Conservation (phyloP, 2,329 filamentous ascomycete species). For the Colletotrichum melonis region DNA sequence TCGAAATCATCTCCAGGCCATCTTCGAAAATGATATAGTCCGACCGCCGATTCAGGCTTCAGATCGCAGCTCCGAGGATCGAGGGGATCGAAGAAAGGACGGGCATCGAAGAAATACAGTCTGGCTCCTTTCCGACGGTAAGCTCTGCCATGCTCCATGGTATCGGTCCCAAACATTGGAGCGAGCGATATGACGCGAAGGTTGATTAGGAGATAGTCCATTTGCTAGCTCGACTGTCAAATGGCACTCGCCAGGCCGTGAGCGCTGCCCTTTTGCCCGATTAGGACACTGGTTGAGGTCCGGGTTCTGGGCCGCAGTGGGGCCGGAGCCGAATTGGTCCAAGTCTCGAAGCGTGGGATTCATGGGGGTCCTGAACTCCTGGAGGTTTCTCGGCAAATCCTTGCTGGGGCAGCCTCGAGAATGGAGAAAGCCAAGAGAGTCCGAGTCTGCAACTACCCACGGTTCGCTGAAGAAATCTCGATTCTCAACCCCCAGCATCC, state of each 20-base stretch:
- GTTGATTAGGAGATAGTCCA: slow-evolving; percentile 18
- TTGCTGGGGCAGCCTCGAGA: neutral
- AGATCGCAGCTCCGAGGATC: slow-evolving; percentile 23
- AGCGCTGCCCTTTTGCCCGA: slow-evolving; percentile 15
- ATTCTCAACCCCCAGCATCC: neutral
- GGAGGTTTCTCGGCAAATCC: neutral
- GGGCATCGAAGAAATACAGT: neutral
- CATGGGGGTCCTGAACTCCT: too few relatives aligned
- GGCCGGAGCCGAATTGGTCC: slow-evolving; percentile 9
- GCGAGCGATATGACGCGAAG: slow-evolving; percentile 2
- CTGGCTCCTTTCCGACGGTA: neutral
- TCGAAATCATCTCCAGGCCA: neutral
- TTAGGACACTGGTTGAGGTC: slow-evolving; percentile 13
- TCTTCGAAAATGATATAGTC: neutral
- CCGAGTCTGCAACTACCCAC: neutral
- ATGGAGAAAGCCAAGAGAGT: neutral
- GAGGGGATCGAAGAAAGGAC: slow-evolving; percentile 6
- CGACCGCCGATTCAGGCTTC: slow-evolving; percentile 30
- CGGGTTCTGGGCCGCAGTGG: slow-evolving; percentile 14
- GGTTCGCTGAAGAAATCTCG: neutral
- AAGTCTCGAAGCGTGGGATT: neutral
- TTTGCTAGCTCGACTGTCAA: slow-evolving; percentile 14
- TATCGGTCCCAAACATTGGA: neutral
- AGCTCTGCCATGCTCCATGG: neutral
- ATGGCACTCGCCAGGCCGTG: slow-evolving; percentile 14